Evolutionary conservation across 768 basidiomycete genomes (phyloP).

Genomic region (Pleurotus cornucopiae): DNA sequence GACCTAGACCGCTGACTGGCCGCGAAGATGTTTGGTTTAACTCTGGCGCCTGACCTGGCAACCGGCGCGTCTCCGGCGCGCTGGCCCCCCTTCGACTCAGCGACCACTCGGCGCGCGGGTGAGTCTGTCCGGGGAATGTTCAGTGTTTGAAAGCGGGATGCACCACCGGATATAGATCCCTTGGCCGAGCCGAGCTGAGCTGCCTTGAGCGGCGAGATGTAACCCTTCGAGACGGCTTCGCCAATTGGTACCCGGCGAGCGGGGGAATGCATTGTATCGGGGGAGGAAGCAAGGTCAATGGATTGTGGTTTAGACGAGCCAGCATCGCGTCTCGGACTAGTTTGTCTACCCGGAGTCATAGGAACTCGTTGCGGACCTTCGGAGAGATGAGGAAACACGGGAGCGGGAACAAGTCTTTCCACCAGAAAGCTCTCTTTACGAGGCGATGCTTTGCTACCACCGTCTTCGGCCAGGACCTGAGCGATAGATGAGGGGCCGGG

Average conservation of each 20-base stretch:
- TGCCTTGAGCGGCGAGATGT: constrained; percentile 44
- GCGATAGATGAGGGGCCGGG: constrained; percentile 11
- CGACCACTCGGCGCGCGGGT: constrained; percentile 35
- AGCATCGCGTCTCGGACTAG: constrained; percentile 17
- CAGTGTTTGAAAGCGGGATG: constrained; percentile 21
- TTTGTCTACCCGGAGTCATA: constrained; percentile 15
- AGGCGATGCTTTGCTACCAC: background rate
- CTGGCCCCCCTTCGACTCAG: background rate
- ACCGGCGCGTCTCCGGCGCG: no score
- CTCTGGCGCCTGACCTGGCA: constrained; percentile 8
- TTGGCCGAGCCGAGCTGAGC: constrained; percentile 22
- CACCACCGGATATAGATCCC: constrained; percentile 5
- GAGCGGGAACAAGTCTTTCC: constrained; percentile 1
- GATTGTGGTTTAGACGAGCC: constrained; percentile 30
- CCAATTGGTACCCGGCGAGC: constrained; percentile 60
- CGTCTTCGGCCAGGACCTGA: background rate
- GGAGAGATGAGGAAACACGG: constrained; percentile 2
- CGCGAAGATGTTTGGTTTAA: no score
- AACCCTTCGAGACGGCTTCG: constrained; percentile 45
- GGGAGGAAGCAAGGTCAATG: constrained; percentile 17
- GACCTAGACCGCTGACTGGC: no score
- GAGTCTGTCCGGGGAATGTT: constrained; percentile 30
- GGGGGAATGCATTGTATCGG: constrained; percentile 47
- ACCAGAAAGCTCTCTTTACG: background rate
- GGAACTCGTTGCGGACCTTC: constrained; percentile 5